Percentiles rank a stretch among this genome's conserved stretches.
Conservation (phyloP, 768 basidiomycete genomes). For the Ramaria rubella region DNA sequence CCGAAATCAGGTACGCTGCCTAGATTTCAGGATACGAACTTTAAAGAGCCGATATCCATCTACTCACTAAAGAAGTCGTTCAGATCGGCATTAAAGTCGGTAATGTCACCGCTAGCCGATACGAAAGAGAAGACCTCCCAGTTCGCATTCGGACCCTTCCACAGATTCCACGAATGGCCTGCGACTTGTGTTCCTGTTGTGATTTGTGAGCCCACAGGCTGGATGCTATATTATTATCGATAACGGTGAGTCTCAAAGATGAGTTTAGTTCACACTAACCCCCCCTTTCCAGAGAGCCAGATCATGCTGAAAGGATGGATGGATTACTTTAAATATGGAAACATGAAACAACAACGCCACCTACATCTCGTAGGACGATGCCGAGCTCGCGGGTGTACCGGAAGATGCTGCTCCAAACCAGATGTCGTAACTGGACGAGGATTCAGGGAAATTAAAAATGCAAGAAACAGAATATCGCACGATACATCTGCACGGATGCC, state of each 20-base stretch:
- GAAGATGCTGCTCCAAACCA: constrained; percentile 41
- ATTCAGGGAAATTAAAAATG: not conserved
- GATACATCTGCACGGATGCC: constrained; percentile 51
- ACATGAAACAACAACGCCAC: constrained; percentile 13
- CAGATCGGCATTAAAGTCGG: constrained; percentile 44
- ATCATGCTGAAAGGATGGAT: constrained; percentile 42
- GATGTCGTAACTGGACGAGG: constrained; percentile 29
- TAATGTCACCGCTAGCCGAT: constrained; percentile 40
- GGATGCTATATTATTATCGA: constrained; percentile 31
- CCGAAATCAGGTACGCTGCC: constrained; percentile 41
- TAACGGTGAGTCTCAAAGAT: not conserved
- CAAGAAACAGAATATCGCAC: constrained; percentile 22
- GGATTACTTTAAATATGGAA: not conserved
- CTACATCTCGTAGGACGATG: constrained; percentile 50
- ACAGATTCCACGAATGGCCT: constrained; percentile 50
- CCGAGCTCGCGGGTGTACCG: constrained; percentile 39
- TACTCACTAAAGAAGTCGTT: constrained; percentile 48
- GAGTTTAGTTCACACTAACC: constrained; percentile 27
- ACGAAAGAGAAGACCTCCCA: constrained; percentile 56
- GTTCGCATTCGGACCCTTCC: constrained; percentile 46
- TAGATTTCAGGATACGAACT: not conserved
- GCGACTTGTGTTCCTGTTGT: constrained; percentile 27
- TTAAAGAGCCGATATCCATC: not conserved
- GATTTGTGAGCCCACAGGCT: constrained; percentile 47
- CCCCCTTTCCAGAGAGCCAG: constrained; percentile 51